These are phyloP conservation scores for Daedaleopsis nitida DNA, from an alignment of 768 basidiomycete genomes.

Conservation along the genomic window DNA sequence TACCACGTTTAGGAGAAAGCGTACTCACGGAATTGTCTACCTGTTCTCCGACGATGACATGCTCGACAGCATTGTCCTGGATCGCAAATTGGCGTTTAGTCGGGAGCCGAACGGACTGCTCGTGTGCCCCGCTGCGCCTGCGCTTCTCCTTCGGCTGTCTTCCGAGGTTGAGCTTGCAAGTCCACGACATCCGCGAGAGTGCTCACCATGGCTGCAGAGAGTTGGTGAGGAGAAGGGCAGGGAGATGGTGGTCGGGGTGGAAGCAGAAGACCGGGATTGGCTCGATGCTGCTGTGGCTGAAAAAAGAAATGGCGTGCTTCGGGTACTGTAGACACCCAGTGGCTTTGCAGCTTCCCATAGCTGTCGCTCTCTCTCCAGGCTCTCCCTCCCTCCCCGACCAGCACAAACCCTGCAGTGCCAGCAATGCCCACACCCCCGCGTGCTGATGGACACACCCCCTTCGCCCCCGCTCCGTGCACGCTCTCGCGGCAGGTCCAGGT, in stretches of 20 bases:
- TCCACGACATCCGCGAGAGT: too few relatives aligned
- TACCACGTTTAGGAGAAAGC: neutral
- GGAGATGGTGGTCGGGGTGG: neutral
- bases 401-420: neutral
- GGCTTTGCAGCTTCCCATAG: neutral
- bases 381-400: neutral
- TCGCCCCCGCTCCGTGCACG: conserved; percentile 5
- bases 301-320: neutral
- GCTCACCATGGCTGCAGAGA: conserved; percentile 10
- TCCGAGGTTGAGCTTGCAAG: neutral
- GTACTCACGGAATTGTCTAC: conserved; percentile 42
- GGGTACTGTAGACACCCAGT: neutral
- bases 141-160: conserved; percentile 40
- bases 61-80: conserved; percentile 50
- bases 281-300: neutral
- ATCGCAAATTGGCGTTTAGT: conserved; percentile 50
- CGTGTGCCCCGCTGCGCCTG: conserved; percentile 48
- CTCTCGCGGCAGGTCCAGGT: conserved; percentile 16
- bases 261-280: neutral
- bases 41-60: conserved; percentile 46
- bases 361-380: neutral
- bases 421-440: neutral
- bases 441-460: conserved; percentile 11
- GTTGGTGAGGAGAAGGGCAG: neutral
- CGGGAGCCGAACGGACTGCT: conserved; percentile 50